A percentile compares a stretch with the other conserved stretches of the same genome.
Conservation (phyloP, 2,329 filamentous ascomycete genomes). For the Geosmithia morbida region DNA sequence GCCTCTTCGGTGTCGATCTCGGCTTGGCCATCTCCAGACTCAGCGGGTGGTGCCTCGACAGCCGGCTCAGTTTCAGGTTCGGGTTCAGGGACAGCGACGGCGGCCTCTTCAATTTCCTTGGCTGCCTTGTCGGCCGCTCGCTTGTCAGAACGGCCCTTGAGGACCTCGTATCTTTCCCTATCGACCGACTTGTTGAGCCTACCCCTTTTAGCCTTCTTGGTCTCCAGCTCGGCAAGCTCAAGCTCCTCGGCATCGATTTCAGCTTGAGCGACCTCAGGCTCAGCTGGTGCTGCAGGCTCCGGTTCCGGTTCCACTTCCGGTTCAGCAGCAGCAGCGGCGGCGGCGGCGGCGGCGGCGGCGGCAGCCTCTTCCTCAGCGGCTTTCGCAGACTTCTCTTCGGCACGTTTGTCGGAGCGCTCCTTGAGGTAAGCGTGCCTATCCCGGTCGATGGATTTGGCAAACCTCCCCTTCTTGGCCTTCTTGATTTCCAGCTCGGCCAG, state of each 20-base stretch:
- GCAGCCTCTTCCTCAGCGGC: conserved; percentile 1
- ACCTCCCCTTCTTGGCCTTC: conserved; percentile 13
- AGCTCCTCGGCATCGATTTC: conserved; percentile 1
- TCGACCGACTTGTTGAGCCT: neutral
- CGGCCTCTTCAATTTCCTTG: neutral
- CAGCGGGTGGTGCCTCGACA: neutral
- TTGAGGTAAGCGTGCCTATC: conserved; percentile 12
- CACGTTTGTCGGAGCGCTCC: conserved; percentile 7
- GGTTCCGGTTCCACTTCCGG: conserved; percentile 1
- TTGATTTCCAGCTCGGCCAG: conserved; percentile 12
- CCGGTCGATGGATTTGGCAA: conserved; percentile 8
- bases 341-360: conserved; percentile 1
- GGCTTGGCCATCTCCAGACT: neutral
- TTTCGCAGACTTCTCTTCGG: conserved; percentile 3
- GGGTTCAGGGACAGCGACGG: neutral
- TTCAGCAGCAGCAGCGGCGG: conserved; percentile 2
- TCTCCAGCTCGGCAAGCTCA: conserved; percentile 1
- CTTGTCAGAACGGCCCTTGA: neutral
- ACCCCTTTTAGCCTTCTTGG: conserved; percentile 1
- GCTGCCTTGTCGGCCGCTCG: neutral
- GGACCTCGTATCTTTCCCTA: conserved; percentile 1
- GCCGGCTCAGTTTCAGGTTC: neutral
- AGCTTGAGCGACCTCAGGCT: conserved; percentile 1
- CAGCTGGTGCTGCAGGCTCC: conserved; percentile 1
- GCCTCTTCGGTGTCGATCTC: neutral